Conservation (phyloP, 371 early-diverging fungal genomes). For the Mortierella sp. region DNA sequence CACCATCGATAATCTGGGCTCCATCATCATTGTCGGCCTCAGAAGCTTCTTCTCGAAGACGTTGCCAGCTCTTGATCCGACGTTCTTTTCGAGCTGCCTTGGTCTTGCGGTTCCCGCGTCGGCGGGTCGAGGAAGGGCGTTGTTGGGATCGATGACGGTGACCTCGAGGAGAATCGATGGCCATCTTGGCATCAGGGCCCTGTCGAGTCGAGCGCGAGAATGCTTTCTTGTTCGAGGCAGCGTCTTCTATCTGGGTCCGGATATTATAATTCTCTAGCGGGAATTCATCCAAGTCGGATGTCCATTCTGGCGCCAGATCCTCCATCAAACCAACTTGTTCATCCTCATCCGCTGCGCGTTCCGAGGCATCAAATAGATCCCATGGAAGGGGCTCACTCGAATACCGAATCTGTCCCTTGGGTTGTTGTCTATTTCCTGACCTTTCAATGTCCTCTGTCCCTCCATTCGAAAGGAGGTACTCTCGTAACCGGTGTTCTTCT, state of each 20-base stretch:
- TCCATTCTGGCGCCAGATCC: too few relatives aligned
- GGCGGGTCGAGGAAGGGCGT: too few relatives aligned
- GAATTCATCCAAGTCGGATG: too few relatives aligned
- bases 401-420: not conserved
- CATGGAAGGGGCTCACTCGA: slow-evolving; percentile 39
- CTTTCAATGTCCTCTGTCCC: not conserved
- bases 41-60: not conserved
- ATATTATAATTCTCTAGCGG: too few relatives aligned
- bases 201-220: too few relatives aligned
- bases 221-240: too few relatives aligned
- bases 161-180: too few relatives aligned
- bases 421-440: not conserved
- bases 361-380: slow-evolving; percentile 11
- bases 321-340: too few relatives aligned
- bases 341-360: not conserved
- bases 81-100: not conserved
- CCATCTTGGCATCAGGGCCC: too few relatives aligned
- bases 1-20: slow-evolving; percentile 3
- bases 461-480: not conserved
- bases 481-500: not conserved
- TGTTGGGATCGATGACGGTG: too few relatives aligned
- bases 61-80: not conserved
- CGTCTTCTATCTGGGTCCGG: too few relatives aligned
- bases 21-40: slow-evolving; percentile 12
- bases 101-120: too few relatives aligned